phyloP scores from a whole-genome alignment of 148 eudicot genomes.

The Chenopodium suecicum region DNA sequence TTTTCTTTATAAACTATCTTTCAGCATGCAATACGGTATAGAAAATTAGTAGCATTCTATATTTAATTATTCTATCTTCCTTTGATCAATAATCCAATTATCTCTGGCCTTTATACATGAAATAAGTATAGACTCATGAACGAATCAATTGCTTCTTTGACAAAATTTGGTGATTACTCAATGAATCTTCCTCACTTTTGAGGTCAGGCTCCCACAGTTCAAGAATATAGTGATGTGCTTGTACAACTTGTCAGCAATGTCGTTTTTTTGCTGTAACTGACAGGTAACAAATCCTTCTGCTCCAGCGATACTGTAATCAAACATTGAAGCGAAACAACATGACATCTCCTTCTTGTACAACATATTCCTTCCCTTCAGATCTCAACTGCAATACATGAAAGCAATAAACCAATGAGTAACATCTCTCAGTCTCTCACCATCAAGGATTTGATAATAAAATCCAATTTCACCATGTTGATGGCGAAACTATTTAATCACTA shows the following conservation, averaged over 20 bases:
- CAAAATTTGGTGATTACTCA: neutral
- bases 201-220: constrained; percentile 4
- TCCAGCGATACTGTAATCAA: constrained; percentile 26
- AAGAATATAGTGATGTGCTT: neutral
- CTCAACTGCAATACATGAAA: constrained; percentile 61
- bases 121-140: neutral
- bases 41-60: no score
- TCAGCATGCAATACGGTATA: no score
- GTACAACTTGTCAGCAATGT: no score
- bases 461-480: neutral
- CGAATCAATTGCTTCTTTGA: neutral
- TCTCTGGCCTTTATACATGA: neutral
- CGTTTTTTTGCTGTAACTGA: neutral
- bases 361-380: constrained; percentile 79
- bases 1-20: no score
- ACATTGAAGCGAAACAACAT: constrained; percentile 92
- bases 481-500: neutral
- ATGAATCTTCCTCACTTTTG: neutral
- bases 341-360: constrained; percentile 86
- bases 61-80: no score
- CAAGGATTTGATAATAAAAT: neutral
- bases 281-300: neutral
- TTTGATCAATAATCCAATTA: neutral
- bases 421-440: neutral
- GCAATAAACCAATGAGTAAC: constrained; percentile 1